Evolutionary conservation across 2,329 filamentous ascomycete genomes (phyloP).

Genomic region (Fusarium aywerte): DNA sequence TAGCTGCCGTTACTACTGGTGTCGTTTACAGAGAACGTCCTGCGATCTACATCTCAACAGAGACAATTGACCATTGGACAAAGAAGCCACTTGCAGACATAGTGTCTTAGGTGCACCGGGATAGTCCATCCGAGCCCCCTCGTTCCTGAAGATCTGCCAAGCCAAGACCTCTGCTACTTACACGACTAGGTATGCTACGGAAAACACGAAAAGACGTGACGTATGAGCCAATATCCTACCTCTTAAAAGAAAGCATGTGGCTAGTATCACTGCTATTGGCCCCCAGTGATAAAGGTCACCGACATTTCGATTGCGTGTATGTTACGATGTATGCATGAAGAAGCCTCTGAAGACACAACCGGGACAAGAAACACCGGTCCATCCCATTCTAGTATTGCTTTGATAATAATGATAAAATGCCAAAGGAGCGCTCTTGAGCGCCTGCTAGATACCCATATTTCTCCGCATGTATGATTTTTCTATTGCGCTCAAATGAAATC

Average conservation of each 20-base stretch:
- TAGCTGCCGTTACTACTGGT: neutral
- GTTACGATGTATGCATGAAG: neutral
- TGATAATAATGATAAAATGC: conserved; percentile 20
- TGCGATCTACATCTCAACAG: neutral
- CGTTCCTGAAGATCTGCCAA: conserved; percentile 5
- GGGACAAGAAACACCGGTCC: conserved; percentile 8
- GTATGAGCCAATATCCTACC: neutral
- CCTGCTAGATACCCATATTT: conserved; percentile 17
- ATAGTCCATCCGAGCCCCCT: neutral
- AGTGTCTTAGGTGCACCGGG: neutral
- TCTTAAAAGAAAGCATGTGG: neutral
- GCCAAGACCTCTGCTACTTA: neutral
- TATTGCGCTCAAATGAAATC: conserved; percentile 17
- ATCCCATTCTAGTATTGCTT: conserved; percentile 31
- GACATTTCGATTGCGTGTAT: conserved; percentile 2
- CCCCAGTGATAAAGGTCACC: neutral
- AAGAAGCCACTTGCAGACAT: neutral
- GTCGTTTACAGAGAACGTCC: neutral
- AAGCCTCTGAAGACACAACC: neutral
- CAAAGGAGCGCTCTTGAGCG: conserved; percentile 17
- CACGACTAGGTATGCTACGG: neutral
- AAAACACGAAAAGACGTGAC: neutral
- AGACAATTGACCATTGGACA: neutral
- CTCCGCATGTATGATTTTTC: conserved; percentile 21
- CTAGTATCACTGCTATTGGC: neutral